These are phyloP conservation scores for Arctostaphylos glauca DNA, from an alignment of 148 eudicot species.

Conservation along the genomic window DNA sequence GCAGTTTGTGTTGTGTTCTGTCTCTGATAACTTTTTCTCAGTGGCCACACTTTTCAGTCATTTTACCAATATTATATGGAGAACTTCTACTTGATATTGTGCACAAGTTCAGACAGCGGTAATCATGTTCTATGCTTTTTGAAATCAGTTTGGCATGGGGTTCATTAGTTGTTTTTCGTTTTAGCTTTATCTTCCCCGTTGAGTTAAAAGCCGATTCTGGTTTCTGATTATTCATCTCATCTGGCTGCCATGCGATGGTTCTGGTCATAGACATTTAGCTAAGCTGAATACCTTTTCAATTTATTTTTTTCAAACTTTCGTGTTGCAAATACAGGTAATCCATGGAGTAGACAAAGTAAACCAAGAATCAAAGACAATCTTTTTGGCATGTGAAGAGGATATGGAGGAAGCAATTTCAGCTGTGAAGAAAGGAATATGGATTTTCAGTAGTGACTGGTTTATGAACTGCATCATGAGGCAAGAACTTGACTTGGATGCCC, in stretches of 20 bases:
- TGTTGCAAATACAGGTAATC: slow-evolving; percentile 44
- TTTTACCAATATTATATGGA: background rate
- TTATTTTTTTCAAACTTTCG: background rate
- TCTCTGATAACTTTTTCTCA: background rate
- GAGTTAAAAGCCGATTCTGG: background rate
- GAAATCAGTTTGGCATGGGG: background rate
- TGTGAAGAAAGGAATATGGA: slow-evolving; percentile 55
- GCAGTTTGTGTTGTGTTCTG: background rate
- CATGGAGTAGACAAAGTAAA: slow-evolving; percentile 31
- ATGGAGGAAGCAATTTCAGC: slow-evolving; percentile 82
- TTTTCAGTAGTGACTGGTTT: slow-evolving; percentile 80
- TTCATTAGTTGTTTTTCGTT: background rate
- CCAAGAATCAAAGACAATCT: slow-evolving; percentile 50
- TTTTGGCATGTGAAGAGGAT: slow-evolving; percentile 78
- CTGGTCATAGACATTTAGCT: no score
- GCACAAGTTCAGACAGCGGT: background rate
- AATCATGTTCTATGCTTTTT: background rate
- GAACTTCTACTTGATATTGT: no score
- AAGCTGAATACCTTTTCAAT: background rate
- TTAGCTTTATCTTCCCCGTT: background rate
- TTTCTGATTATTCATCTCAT: background rate
- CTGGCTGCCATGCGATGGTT: no score
- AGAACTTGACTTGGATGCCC: slow-evolving; percentile 82
- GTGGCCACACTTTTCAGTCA: background rate
- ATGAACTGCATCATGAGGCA: slow-evolving; percentile 89